Conservation (phyloP, 2,329 filamentous ascomycete species). For the Colletotrichum nymphaeae region DNA sequence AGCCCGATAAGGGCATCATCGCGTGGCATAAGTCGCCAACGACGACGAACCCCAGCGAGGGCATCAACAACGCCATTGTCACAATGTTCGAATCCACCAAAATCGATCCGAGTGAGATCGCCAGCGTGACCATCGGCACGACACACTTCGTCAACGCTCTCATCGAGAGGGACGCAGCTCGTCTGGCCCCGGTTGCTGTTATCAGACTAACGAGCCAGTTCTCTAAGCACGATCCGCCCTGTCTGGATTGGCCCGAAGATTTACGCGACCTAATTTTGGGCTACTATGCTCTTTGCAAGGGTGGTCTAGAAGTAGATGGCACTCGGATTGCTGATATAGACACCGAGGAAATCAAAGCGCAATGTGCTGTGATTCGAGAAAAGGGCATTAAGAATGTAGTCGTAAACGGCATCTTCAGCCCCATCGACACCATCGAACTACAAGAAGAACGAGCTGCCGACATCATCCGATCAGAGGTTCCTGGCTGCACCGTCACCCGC, state of each 20-base stretch:
- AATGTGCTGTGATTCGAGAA: slow-evolving; percentile 51
- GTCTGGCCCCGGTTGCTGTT: slow-evolving; percentile 62
- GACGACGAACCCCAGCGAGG: slow-evolving; percentile 57
- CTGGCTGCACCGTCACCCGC: slow-evolving; percentile 51
- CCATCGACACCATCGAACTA: slow-evolving; percentile 58
- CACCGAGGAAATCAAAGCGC: slow-evolving; percentile 50
- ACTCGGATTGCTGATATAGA: slow-evolving; percentile 57
- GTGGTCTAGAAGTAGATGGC: slow-evolving; percentile 65
- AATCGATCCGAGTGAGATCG: slow-evolving; percentile 50
- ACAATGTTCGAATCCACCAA: slow-evolving; percentile 52
- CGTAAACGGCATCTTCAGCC: slow-evolving; percentile 62
- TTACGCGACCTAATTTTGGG: slow-evolving; percentile 59
- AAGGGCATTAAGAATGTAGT: slow-evolving; percentile 60
- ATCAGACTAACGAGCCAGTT: slow-evolving; percentile 65
- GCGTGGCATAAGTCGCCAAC: slow-evolving; percentile 63
- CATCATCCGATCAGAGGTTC: slow-evolving; percentile 52
- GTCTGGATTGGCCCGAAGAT: slow-evolving; percentile 63
- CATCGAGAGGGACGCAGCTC: slow-evolving; percentile 60
- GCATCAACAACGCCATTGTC: slow-evolving; percentile 57
- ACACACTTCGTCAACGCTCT: slow-evolving; percentile 71
- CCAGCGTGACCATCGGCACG: slow-evolving; percentile 63
- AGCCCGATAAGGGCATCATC: slow-evolving; percentile 49
- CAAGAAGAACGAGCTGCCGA: slow-evolving; percentile 61
- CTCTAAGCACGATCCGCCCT: slow-evolving; percentile 60
- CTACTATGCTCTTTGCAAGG: slow-evolving; percentile 57